phyloP scores from a whole-genome alignment of 805 yeast genomes.

The Candida tammaniensis region DNA sequence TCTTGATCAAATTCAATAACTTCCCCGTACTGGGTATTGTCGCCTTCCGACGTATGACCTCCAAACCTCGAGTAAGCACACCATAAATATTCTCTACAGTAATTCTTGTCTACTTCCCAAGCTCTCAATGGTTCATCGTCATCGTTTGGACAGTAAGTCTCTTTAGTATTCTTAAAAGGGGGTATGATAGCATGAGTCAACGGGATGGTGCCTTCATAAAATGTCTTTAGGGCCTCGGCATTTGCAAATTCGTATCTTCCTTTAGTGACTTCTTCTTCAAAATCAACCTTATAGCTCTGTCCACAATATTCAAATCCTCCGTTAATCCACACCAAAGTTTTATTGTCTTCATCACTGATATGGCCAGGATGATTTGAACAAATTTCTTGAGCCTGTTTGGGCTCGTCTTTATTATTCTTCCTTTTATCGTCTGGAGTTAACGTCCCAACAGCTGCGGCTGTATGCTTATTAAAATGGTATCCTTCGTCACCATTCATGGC shows the following conservation, averaged over 20 bases:
- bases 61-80: constrained; percentile 61
- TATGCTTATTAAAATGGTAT: constrained; percentile 19
- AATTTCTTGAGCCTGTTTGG: constrained; percentile 20
- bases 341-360: constrained; percentile 29
- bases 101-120: constrained; percentile 49
- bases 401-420: constrained; percentile 12
- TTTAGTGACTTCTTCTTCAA: constrained; percentile 26
- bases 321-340: constrained; percentile 36
- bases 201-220: constrained; percentile 31
- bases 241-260: constrained; percentile 19
- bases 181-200: constrained; percentile 51
- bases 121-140: constrained; percentile 49
- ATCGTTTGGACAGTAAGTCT: constrained; percentile 27
- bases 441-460: constrained; percentile 25
- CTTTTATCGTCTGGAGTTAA: constrained; percentile 24
- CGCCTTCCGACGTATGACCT: constrained; percentile 27
- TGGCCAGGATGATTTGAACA: constrained; percentile 44
- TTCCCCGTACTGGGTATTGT: constrained; percentile 41
- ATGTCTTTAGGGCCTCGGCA: constrained; percentile 22
- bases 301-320: constrained; percentile 43
- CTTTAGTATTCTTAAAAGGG: constrained; percentile 43
- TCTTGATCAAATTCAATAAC: constrained; percentile 38
- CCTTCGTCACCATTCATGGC: constrained; percentile 22
- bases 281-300: constrained; percentile 29
- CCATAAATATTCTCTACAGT: constrained; percentile 59